A percentile compares a stretch with the other conserved stretches of the same genome.
Evolutionary conservation across 352 stramenopile species (phyloP).

Genomic region (Globisporangium yorkense): DNA sequence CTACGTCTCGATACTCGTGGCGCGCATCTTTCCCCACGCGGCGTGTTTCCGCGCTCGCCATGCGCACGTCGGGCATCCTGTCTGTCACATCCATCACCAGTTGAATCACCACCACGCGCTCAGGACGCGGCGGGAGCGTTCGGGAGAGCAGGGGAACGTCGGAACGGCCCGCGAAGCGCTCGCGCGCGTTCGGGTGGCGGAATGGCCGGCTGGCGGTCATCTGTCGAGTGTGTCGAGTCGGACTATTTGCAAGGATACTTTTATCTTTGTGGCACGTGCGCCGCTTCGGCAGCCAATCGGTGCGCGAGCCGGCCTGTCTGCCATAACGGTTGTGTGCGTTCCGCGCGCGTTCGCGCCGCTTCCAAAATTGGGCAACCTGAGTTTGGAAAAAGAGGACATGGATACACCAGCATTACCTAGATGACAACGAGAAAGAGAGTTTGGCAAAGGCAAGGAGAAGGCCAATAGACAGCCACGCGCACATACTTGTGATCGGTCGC

Average conservation of each 20-base stretch:
- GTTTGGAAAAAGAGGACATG: neutral
- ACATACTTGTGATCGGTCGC: no score
- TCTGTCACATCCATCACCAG: neutral
- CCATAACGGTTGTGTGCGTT: neutral
- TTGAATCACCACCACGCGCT: neutral
- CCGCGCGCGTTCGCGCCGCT: slow-evolving; percentile 4
- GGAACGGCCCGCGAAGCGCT: slow-evolving; percentile 3
- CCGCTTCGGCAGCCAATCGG: neutral
- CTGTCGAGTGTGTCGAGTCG: no score
- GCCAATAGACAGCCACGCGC: no score
- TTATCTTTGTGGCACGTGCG: neutral
- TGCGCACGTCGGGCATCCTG: neutral
- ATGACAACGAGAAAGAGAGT: neutral
- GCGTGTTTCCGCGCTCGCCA: no score
- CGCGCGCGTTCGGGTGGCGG: neutral
- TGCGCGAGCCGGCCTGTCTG: neutral
- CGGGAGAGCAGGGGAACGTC: neutral
- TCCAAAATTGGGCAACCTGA: neutral
- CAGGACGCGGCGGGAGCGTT: no score
- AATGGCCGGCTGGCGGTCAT: no score
- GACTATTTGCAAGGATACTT: slow-evolving; percentile 2
- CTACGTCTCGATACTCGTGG: no score
- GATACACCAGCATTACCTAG: neutral
- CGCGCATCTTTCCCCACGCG: no score
- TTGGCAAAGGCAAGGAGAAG: no score